Evolutionary conservation across 2,329 filamentous ascomycete genomes (phyloP).

Genomic region (Dissoconium aciculare): DNA sequence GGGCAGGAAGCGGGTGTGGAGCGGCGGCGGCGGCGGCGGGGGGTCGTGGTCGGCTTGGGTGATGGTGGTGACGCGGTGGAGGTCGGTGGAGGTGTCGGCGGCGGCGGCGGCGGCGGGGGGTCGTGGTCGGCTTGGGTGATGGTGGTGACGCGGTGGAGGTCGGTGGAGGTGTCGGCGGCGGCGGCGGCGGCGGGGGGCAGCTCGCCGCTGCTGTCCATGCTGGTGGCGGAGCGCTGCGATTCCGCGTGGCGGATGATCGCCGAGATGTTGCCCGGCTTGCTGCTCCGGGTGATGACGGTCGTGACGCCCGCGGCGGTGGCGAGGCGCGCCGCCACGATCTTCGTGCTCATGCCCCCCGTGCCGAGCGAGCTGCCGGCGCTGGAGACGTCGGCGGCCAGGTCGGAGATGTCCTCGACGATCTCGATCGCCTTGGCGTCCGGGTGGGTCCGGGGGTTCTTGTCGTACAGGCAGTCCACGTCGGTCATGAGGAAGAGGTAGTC

Average conservation of each 20-base stretch:
- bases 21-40: constrained; percentile 39
- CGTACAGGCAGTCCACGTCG: constrained; percentile 93
- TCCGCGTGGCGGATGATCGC: constrained; percentile 75
- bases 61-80: no score
- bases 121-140: no score
- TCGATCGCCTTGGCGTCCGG: constrained; percentile 80
- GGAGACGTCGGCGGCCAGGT: constrained; percentile 76
- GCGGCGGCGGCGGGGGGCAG: constrained; percentile 7
- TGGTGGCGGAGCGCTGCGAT: constrained; percentile 33
- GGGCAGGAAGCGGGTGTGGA: constrained; percentile 88
- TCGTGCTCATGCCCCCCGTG: constrained; percentile 94
- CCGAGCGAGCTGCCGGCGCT: constrained; percentile 77
- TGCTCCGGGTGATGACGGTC: constrained; percentile 85
- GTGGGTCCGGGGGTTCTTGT: constrained; percentile 78
- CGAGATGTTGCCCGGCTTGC: constrained; percentile 81
- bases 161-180: neutral
- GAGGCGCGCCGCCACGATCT: constrained; percentile 82
- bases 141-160: constrained; percentile 5
- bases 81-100: no score
- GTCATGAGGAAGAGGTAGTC: constrained; percentile 98
- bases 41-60: no score
- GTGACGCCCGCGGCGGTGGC: constrained; percentile 91
- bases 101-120: no score
- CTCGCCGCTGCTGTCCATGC: constrained; percentile 16
- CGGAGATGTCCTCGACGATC: constrained; percentile 75